Percentiles rank a stretch among this genome's conserved stretches.
Conservation (phyloP, 495 filamentous ascomycete genomes). For the Bombardia bombarda region DNA sequence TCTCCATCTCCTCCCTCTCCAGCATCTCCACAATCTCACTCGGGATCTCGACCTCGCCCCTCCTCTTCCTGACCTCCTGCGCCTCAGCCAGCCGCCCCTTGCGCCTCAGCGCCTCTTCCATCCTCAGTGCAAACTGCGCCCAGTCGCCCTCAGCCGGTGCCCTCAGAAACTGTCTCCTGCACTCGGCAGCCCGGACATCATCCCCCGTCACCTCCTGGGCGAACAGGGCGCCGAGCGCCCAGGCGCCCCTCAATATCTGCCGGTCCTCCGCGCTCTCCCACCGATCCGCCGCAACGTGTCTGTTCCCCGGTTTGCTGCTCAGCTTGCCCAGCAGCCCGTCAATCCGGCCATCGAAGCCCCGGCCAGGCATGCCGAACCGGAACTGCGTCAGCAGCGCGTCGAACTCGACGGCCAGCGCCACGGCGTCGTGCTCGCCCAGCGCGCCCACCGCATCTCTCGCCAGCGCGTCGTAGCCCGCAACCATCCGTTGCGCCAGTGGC, state of each 20-base stretch:
- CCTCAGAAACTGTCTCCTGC: neutral
- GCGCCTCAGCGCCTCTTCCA: slow-evolving; percentile 4
- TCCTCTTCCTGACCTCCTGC: slow-evolving; percentile 1
- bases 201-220: neutral
- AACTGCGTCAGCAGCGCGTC: slow-evolving; percentile 5
- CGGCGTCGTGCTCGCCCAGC: neutral
- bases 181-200: neutral
- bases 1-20: slow-evolving; percentile 8
- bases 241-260: slow-evolving; percentile 5
- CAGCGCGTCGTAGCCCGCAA: slow-evolving; percentile 3
- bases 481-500: neutral
- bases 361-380: neutral
- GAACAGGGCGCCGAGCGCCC: slow-evolving; percentile 1
- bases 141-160: slow-evolving; percentile 8
- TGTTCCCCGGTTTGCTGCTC: neutral
- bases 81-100: slow-evolving; percentile 4
- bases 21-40: slow-evolving; percentile 4
- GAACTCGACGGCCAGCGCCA: slow-evolving; percentile 1
- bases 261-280: slow-evolving; percentile 1
- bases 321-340: neutral
- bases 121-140: slow-evolving; percentile 7
- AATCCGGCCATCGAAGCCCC: neutral
- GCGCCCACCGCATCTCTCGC: neutral
- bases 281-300: neutral
- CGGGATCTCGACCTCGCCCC: slow-evolving; percentile 3